phyloP scores from a whole-genome alignment of 2,329 filamentous ascomycete species.

The Hysterium pulicare region DNA sequence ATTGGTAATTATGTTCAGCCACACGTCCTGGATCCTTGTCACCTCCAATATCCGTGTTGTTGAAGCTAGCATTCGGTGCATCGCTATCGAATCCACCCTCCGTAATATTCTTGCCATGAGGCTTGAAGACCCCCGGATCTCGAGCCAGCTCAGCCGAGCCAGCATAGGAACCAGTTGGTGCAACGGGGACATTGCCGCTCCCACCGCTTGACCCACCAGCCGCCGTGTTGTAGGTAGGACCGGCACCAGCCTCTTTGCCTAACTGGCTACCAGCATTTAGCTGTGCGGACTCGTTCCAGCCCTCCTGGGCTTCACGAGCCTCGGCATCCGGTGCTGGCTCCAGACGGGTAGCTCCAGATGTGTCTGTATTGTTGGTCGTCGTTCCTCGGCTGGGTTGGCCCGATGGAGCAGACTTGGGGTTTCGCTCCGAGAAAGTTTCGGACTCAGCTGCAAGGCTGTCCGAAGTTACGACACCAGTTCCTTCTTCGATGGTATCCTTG shows the following conservation, averaged over 20 bases:
- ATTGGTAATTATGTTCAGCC: slow-evolving; percentile 41
- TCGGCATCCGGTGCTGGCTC: slow-evolving; percentile 47
- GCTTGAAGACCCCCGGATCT: slow-evolving; percentile 36
- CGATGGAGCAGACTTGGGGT: slow-evolving; percentile 52
- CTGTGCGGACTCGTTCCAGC: slow-evolving; percentile 38
- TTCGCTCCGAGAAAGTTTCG: slow-evolving; percentile 57
- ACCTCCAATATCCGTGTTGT: slow-evolving; percentile 49
- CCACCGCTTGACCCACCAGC: slow-evolving; percentile 40
- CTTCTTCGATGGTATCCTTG: slow-evolving; percentile 56
- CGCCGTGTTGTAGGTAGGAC: slow-evolving; percentile 31
- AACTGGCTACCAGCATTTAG: slow-evolving; percentile 39
- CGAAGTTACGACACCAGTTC: slow-evolving; percentile 59
- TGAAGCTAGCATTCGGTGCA: slow-evolving; percentile 50
- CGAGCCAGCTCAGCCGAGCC: slow-evolving; percentile 27
- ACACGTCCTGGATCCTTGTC: slow-evolving; percentile 54
- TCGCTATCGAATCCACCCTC: slow-evolving; percentile 47
- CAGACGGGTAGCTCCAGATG: slow-evolving; percentile 50
- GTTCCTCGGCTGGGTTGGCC: slow-evolving; percentile 51
- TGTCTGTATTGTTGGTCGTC: slow-evolving; percentile 56
- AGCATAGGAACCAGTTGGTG: slow-evolving; percentile 39
- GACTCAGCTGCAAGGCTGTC: slow-evolving; percentile 79
- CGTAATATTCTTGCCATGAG: slow-evolving; percentile 51
- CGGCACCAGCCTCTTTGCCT: slow-evolving; percentile 34
- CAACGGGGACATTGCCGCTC: slow-evolving; percentile 27
- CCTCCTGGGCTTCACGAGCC: slow-evolving; percentile 42